Percentiles rank a stretch among this genome's conserved stretches.
phyloP scores from a whole-genome alignment of 1,284 basidiomycete genomes.

The Ceratobasidium papillatum region DNA sequence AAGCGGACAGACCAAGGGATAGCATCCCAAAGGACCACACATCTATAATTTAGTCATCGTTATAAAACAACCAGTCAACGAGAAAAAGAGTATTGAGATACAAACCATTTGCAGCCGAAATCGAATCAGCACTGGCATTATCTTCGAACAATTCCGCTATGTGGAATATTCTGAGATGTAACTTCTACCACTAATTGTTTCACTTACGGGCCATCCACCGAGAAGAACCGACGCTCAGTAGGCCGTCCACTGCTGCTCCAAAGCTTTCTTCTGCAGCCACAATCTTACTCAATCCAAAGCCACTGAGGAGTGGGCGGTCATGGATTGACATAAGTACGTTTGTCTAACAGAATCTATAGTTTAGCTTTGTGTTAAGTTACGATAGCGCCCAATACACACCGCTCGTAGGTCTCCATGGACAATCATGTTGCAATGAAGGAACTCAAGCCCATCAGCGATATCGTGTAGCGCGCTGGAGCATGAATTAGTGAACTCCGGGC shows the following conservation, averaged over 20 bases:
- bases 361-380: neutral
- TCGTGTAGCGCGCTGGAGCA: neutral
- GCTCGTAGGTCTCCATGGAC: conserved; percentile 34
- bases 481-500: neutral
- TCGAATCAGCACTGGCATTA: neutral
- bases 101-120: neutral
- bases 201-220: conserved; percentile 39
- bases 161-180: neutral
- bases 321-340: conserved; percentile 11
- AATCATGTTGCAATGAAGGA: conserved; percentile 1
- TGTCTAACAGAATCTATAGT: neutral
- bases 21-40: conserved; percentile 39
- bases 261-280: conserved; percentile 23
- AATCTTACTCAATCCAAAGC: conserved; percentile 17
- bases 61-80: neutral
- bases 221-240: neutral
- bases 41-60: neutral
- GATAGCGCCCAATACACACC: neutral
- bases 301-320: neutral
- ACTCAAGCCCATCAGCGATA: conserved; percentile 13
- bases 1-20: conserved; percentile 15
- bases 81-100: neutral
- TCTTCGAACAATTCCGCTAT: conserved; percentile 5
- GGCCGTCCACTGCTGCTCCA: neutral
- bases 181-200: neutral